These are phyloP conservation scores for Aaosphaeria pasadenensis DNA, from an alignment of 2,329 filamentous ascomycete species.

Conservation along the genomic window DNA sequence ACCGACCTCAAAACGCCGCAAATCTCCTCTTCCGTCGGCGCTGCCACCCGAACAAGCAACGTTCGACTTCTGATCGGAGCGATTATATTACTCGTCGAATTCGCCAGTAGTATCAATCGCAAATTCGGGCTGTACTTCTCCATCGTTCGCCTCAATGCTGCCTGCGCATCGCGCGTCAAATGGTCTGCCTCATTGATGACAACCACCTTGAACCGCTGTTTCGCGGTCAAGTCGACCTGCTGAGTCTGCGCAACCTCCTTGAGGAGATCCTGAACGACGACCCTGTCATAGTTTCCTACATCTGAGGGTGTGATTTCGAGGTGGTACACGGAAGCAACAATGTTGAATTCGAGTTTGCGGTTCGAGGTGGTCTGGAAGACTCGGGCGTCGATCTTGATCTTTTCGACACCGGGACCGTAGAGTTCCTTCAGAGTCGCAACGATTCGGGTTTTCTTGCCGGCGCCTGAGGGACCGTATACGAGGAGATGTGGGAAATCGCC, in stretches of 20 bases:
- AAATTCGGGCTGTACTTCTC: constrained; percentile 98
- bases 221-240: constrained; percentile 90
- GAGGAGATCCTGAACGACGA: constrained; percentile 90
- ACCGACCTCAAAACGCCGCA: constrained; percentile 67
- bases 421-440: constrained; percentile 93
- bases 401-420: constrained; percentile 95
- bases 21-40: constrained; percentile 83
- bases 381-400: constrained; percentile 98
- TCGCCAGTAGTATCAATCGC: constrained; percentile 85
- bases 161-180: constrained; percentile 89
- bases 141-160: constrained; percentile 92
- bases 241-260: constrained; percentile 99
- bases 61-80: constrained; percentile 95
- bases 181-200: constrained; percentile 99
- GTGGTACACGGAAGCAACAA: constrained; percentile 95
- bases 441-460: constrained; percentile 96
- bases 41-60: constrained; percentile 85
- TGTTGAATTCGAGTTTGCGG: constrained; percentile 98
- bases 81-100: constrained; percentile 97
- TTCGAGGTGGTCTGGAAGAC: constrained; percentile 95
- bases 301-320: constrained; percentile 97
- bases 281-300: constrained; percentile 92
- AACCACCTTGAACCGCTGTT: constrained; percentile 95
- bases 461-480: constrained; percentile 93
- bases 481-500: constrained; percentile 97